Evolutionary conservation across 306 rosid species (phyloP).

Genomic region (Cotoneaster glaucophyllus): DNA sequence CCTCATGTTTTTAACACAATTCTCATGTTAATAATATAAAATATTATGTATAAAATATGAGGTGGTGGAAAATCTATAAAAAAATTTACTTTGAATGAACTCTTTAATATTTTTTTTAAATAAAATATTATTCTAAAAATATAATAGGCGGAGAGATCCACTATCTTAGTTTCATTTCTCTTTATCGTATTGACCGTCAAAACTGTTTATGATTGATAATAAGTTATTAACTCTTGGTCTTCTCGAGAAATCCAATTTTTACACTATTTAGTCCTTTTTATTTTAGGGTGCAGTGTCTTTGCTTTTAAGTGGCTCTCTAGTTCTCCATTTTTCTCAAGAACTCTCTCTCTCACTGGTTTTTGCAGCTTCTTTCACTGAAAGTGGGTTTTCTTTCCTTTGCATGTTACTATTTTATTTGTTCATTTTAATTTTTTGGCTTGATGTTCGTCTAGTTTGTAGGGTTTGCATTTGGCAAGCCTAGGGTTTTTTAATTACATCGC

Average conservation of each 20-base stretch:
- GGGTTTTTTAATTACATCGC: background rate
- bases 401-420: background rate
- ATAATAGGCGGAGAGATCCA: no score
- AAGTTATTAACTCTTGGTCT: background rate
- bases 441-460: background rate
- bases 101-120: no score
- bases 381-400: background rate
- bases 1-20: no score
- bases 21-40: no score
- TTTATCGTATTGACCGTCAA: no score
- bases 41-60: no score
- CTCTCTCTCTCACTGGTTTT: background rate
- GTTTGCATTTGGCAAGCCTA: constrained; percentile 4
- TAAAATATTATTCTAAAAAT: no score
- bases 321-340: background rate
- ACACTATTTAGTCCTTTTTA: background rate
- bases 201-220: background rate
- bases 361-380: background rate
- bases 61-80: no score
- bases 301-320: background rate
- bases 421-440: background rate
- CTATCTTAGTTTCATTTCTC: no score
- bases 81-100: no score
- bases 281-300: background rate
- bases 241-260: background rate